Evolutionary conservation across 169 alveolate species (phyloP).

Genomic region (Eimeria brunetti): DNA sequence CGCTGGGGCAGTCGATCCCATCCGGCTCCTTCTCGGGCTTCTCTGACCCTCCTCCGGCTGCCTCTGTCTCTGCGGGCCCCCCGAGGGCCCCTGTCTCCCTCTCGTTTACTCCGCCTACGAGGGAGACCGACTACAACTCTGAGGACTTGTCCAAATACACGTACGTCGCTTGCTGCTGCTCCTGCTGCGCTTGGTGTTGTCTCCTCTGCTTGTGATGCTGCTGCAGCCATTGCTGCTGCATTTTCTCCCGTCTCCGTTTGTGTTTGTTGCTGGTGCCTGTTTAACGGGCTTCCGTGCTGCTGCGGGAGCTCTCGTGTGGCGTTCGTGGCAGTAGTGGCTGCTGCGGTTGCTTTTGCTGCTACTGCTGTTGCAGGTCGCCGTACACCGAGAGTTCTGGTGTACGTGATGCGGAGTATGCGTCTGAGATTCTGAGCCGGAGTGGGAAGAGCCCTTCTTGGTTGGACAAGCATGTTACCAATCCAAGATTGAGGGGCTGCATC

Average conservation of each 20-base stretch:
- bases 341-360: background rate
- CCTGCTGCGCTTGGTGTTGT: slow-evolving; percentile 25
- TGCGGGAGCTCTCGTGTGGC: background rate
- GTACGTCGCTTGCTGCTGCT: slow-evolving; percentile 7
- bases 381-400: slow-evolving; percentile 58
- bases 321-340: background rate
- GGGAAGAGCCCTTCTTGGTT: slow-evolving; percentile 25
- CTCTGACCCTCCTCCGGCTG: slow-evolving; percentile 28
- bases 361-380: slow-evolving; percentile 62
- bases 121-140: slow-evolving; percentile 7
- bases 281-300: background rate
- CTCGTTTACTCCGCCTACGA: background rate
- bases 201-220: background rate
- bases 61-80: background rate
- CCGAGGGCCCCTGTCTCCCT: background rate
- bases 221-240: background rate
- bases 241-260: background rate
- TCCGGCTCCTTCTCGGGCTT: slow-evolving; percentile 45
- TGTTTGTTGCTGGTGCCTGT: background rate
- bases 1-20: slow-evolving; percentile 6
- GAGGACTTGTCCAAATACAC: slow-evolving; percentile 61
- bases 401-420: slow-evolving; percentile 21
- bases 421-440: background rate
- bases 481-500: slow-evolving; percentile 89
- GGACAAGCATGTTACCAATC: slow-evolving; percentile 83